Evolutionary conservation across 345 rosid species (phyloP), one percentile per base, ranked within the genome.

Genomic region (Pseudoturritis turrita): DNA sequence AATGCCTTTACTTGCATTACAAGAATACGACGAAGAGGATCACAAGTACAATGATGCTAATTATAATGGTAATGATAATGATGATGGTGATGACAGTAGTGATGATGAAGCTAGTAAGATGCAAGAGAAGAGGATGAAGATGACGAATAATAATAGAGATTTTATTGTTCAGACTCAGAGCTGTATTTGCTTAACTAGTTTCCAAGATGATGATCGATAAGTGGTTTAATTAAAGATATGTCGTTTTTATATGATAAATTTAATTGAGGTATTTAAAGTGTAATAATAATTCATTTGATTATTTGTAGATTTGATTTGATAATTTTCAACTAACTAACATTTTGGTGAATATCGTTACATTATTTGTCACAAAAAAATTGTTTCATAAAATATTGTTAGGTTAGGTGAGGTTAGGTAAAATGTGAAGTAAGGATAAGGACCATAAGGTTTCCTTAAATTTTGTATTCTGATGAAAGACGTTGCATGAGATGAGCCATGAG

Each of bases 1-100:
- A 26, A 86, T 89, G 98, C 98, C 96, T 37, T 87, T 86, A 36
- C 89, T 92, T 47, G 74, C 87, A 5, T 25, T 82, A 13, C 63
- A 65, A 37, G 84, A 84, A 53, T 88, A 84, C 4, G 79, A 82
- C 0, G 60, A 71, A 1, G 78, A 77, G 0, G 77, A 62, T 0
- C 65, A 52, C 0, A 74, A 62, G 0, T 49, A 29, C 23, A 57
- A 56, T 4, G 23, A 13, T 37, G 31, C 13, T 58, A 62, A 62
- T 4, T 78, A 77, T 0, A 72, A 73, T 2, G 80, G 76, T 1
- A 68, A 59, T 1, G 60, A 51, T 52, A 17, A 62, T 40, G 37
- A 53, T 17, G 15, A 36, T 26, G 62, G 54, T 12, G 53, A 40
- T 31, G 39, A 35, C 4, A 51, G n/a, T 61, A 60, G 52, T 68